Evolutionary conservation across 768 basidiomycete species (phyloP).

Genomic region (Macrolepiota fuliginosa): DNA sequence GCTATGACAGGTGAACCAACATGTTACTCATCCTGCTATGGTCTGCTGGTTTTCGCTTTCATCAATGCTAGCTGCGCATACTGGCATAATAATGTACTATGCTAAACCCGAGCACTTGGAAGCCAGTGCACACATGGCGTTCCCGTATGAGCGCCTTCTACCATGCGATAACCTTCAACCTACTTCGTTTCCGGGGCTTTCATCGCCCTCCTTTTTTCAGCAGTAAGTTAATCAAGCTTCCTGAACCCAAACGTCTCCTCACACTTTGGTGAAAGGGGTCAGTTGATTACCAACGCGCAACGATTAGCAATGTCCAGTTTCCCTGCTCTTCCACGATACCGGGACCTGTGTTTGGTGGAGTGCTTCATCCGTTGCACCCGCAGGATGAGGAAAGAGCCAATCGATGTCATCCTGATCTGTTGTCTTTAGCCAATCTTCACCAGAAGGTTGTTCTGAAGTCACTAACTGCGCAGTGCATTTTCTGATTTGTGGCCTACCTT

Average conservation of each 20-base stretch:
- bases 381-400: background rate
- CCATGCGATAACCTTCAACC: background rate
- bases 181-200: background rate
- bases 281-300: conserved; percentile 16
- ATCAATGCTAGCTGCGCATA: conserved; percentile 9
- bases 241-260: background rate
- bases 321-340: background rate
- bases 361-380: background rate
- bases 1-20: conserved; percentile 10
- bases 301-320: conserved; percentile 5
- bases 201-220: conserved; percentile 13
- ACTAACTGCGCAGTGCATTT: background rate
- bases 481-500: background rate
- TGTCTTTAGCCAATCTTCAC: too few species aligned
- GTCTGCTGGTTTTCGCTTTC: background rate
- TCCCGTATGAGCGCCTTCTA: conserved; percentile 14
- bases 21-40: conserved; percentile 6
- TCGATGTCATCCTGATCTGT: background rate
- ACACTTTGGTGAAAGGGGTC: conserved; percentile 8
- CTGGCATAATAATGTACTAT: conserved; percentile 15
- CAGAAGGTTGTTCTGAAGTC: background rate
- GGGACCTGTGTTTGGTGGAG: background rate
- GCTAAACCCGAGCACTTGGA: conserved; percentile 16
- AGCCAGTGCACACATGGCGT: conserved; percentile 18
- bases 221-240: background rate